A percentile compares a stretch with the other conserved stretches of the same genome.
Conservation (phyloP, 2,329 filamentous ascomycete species). For the Penicillium sp. region DNA sequence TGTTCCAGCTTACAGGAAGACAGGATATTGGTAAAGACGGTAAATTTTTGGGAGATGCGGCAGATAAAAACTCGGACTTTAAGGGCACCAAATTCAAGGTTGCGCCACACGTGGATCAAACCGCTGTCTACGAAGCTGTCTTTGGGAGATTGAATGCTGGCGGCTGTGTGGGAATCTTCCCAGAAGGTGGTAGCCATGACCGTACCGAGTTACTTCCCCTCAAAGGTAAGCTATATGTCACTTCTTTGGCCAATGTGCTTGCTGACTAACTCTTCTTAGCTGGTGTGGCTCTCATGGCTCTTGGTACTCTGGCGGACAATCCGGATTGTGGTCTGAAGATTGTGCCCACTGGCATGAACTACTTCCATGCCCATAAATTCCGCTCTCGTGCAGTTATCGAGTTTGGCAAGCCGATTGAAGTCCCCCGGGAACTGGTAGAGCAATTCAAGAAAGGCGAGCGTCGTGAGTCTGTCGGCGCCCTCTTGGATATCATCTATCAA, state of each 20-base stretch:
- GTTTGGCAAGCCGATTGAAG: slow-evolving; percentile 85
- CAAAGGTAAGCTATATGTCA: slow-evolving; percentile 56
- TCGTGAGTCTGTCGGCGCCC: slow-evolving; percentile 79
- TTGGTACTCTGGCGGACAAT: slow-evolving; percentile 81
- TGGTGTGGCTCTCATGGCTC: slow-evolving; percentile 95
- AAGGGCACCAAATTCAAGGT: slow-evolving; percentile 80
- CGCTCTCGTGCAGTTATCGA: slow-evolving; percentile 93
- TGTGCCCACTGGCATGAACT: slow-evolving; percentile 98
- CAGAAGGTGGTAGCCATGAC: slow-evolving; percentile 94
- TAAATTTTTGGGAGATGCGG: slow-evolving; percentile 58
- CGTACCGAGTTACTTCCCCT: slow-evolving; percentile 86
- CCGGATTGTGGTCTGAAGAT: slow-evolving; percentile 90
- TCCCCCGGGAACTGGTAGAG: slow-evolving; percentile 77
- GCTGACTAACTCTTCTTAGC: slow-evolving; percentile 49
- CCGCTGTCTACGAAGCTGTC: slow-evolving; percentile 88
- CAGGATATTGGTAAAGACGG: slow-evolving; percentile 69
- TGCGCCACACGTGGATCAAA: slow-evolving; percentile 92
- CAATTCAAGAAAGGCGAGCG: slow-evolving; percentile 81
- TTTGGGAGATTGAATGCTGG: slow-evolving; percentile 79
- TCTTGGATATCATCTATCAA: slow-evolving; percentile 85
- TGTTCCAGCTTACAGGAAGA: slow-evolving; percentile 79
- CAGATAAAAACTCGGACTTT: slow-evolving; percentile 60
- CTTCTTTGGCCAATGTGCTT: background rate
- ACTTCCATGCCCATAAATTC: slow-evolving; percentile 99
- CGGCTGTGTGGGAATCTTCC: slow-evolving; percentile 94